Evolutionary conservation across 208 protist species (phyloP), one percentile per base, ranked within the genome.

Genomic region (Histomonas meleagridis): DNA sequence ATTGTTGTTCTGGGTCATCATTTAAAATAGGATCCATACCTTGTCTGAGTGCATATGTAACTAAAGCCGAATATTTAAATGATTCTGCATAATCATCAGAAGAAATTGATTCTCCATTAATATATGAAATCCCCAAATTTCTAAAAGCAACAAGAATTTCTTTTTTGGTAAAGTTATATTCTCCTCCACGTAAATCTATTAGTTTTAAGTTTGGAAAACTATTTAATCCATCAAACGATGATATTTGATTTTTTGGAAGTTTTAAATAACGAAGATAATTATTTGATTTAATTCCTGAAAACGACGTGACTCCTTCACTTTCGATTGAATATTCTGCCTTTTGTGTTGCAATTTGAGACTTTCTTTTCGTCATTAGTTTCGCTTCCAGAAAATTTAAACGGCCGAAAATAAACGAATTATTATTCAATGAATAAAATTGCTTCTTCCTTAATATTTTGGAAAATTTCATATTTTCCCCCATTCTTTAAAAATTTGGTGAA

Each of bases 11-110:
- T 1, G 76, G 46, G 38, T 86, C 76, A 35, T 51, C 40, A 38
- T 43, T 32, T 18, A 86, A 32, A 38, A 32, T 10, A 38, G 76
- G 76, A n/a, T 86, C 32, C 76, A 86, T 86, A 57, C 76, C 76
- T n/a, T 86, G 76, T 9, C 76, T 43, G 23, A 86, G 38, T 21
- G 76, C 76, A 28, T 55, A 86, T 55, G 76, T 86, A 51, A 86
- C 76, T n/a, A 86, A 18, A 32, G 46, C 76, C 9, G 76, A 86
- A 35, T 86, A 86, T 18, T 46, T 43, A 16, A 86, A 86, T 51
- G 40, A 28, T 18, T 55, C 32, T 55, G 32, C 32, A 7, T 38
- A 21, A 57, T 51, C 76, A 10, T 86, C 76, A 38, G 23, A 32
- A 40, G 76, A 38, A 16, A 86, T n/a, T 51, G 9, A 7, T 86